Base-by-base conservation (phyloP, 1,139 yeast genomes). In the Yamadazyma diddensiae region DNA sequence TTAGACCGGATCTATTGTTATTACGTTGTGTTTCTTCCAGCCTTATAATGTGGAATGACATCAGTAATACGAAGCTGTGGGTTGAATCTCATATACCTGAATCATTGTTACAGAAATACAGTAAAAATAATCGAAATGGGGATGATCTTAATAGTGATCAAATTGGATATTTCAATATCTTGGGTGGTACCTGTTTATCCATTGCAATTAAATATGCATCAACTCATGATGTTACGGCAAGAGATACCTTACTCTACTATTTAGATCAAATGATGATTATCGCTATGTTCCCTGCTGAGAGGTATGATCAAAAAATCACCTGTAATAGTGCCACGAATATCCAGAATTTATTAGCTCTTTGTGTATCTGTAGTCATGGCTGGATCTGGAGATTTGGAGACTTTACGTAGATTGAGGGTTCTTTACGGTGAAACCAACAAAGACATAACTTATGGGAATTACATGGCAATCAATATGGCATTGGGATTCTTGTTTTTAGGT, bases 321-420 rank as follows among this genome's bases (percentile, higher is more conserved):
- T 67, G 73, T 30, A 62, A 69, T 31, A 73, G 85, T 23, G 73
- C 83, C 3, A 58, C 70, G 13, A 75, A 73, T 30, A 66, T 82
- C 23, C 77, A 80, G 37, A 79, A 79, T 44, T 62, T 82, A 1
- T 47, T 87, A 16, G 73, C 82, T 1, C 56, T 88, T 9, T 73
- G 92, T 12, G 59, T 76, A 10, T 74, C 96, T 0, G 66, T 86
- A 21, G 73, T 88, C 0, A 85, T 87, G 87, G 90, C 95, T 1
- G 96, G 96, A 1, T 78, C 90, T 15, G 98, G 98, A 1, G 97
- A 92, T 53, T 59, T 90, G 34, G 83, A 79, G 34, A 75, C 82
- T 0, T 74, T 92, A 45, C 70, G 92, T 47, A 66, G 96, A 36
- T 60, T 87, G 26, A 70, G 96, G 39, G 72, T 73, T 15, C 57